Conservation (phyloP, 2,329 filamentous ascomycete genomes). For the Massarina eburnea region DNA sequence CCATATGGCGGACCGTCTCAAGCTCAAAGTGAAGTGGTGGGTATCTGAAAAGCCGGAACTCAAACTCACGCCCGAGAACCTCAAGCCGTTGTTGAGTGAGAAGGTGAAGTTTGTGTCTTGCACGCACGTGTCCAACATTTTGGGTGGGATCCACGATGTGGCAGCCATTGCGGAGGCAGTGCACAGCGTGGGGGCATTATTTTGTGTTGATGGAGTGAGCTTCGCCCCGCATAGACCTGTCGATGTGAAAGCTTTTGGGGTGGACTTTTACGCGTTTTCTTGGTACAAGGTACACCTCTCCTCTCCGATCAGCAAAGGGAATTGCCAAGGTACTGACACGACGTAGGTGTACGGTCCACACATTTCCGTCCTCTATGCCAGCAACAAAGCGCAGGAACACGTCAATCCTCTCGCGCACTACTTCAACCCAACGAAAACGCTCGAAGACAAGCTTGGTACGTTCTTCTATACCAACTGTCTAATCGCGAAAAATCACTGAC, state of each 20-base stretch:
- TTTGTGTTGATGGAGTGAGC: constrained; percentile 76
- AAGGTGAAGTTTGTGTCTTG: constrained; percentile 71
- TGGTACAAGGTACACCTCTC: constrained; percentile 67
- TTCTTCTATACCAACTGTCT: too few species aligned
- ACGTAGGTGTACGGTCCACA: constrained; percentile 71
- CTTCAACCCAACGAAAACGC: constrained; percentile 63
- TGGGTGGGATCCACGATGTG: constrained; percentile 70
- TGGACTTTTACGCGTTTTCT: constrained; percentile 76
- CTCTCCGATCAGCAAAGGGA: neutral
- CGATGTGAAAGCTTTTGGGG: constrained; percentile 67
- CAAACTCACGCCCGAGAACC: constrained; percentile 58
- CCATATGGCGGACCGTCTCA: constrained; percentile 62
- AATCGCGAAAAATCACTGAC: too few species aligned
- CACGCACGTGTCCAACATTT: constrained; percentile 73
- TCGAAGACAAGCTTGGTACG: constrained; percentile 69
- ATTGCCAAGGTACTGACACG: neutral
- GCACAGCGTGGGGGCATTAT: constrained; percentile 56
- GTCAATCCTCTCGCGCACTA: constrained; percentile 65
- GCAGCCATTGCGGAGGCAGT: constrained; percentile 58
- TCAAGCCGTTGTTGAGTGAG: constrained; percentile 61
- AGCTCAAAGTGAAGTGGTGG: constrained; percentile 72
- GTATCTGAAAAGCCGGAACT: constrained; percentile 54
- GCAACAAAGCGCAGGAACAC: constrained; percentile 56
- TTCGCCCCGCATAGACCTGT: constrained; percentile 72
- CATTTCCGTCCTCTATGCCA: constrained; percentile 69